Conservation (phyloP, 805 yeast genomes). For the Teunomyces pallodes region DNA sequence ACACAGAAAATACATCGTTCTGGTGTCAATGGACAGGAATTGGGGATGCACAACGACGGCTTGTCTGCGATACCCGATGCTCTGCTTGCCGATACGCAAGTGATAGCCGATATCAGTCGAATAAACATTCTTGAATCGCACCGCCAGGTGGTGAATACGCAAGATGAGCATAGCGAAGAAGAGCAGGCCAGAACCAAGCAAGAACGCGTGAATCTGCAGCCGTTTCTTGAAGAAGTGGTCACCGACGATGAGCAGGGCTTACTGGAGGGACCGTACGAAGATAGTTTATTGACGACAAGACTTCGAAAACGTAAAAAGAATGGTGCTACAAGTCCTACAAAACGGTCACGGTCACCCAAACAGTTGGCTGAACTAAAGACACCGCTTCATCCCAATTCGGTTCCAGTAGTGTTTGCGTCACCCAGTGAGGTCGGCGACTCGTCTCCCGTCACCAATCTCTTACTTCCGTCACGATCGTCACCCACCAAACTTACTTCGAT, state of each 20-base stretch:
- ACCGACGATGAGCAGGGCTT: slow-evolving; percentile 17
- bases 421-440: slow-evolving; percentile 20
- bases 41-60: no score
- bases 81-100: neutral
- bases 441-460: slow-evolving; percentile 19
- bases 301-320: slow-evolving; percentile 11
- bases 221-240: slow-evolving; percentile 9
- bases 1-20: neutral
- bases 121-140: slow-evolving; percentile 14
- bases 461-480: slow-evolving; percentile 4
- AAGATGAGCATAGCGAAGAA: slow-evolving; percentile 12
- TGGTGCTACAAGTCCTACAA: slow-evolving; percentile 4
- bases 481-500: slow-evolving; percentile 2
- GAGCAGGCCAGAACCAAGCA: neutral
- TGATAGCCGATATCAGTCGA: neutral
- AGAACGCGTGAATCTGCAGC: neutral
- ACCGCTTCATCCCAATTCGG: slow-evolving; percentile 5
- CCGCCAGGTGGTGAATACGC: slow-evolving; percentile 35
- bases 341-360: neutral
- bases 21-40: no score
- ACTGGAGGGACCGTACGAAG: slow-evolving; percentile 16
- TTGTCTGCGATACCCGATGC: no score
- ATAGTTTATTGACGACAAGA: slow-evolving; percentile 25
- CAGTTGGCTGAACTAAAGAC: slow-evolving; percentile 1
- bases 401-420: slow-evolving; percentile 9